A percentile compares a stretch with the other conserved stretches of the same genome.
Conservation (phyloP, 2,329 filamentous ascomycete genomes). For the Coniochaeta sp. region DNA sequence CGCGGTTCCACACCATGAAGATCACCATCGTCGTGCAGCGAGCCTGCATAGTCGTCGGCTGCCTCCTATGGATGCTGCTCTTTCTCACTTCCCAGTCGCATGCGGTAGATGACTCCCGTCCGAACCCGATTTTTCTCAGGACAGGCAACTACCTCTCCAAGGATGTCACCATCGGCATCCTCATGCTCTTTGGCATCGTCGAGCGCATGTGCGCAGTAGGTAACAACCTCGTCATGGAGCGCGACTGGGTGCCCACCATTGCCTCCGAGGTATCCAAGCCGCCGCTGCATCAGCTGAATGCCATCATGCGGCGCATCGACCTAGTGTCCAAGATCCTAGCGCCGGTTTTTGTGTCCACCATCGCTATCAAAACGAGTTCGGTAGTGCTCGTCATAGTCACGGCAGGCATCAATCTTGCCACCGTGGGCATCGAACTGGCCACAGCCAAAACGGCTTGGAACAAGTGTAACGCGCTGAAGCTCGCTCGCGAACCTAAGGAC, state of each 20-base stretch:
- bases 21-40: constrained; percentile 8
- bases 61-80: constrained; percentile 3
- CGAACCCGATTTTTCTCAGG: not conserved
- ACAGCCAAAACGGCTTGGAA: constrained; percentile 4
- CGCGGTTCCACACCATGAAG: constrained; percentile 6
- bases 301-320: constrained; percentile 7
- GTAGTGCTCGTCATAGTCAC: constrained; percentile 1
- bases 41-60: constrained; percentile 5
- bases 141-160: not conserved
- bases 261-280: constrained; percentile 2
- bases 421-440: constrained; percentile 4
- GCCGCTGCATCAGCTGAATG: constrained; percentile 6
- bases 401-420: constrained; percentile 4
- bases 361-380: not conserved
- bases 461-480: constrained; percentile 1
- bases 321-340: constrained; percentile 7
- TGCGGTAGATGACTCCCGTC: not conserved
- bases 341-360: constrained; percentile 5
- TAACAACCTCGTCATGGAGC: constrained; percentile 8
- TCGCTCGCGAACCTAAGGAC: constrained; percentile 2
- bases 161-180: constrained; percentile 1
- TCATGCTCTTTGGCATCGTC: constrained; percentile 4
- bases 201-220: constrained; percentile 7
- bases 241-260: constrained; percentile 7
- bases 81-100: not conserved